These are phyloP conservation scores for Pseudonectria buxi DNA, from an alignment of 2,329 filamentous ascomycete species.

Conservation along the genomic window DNA sequence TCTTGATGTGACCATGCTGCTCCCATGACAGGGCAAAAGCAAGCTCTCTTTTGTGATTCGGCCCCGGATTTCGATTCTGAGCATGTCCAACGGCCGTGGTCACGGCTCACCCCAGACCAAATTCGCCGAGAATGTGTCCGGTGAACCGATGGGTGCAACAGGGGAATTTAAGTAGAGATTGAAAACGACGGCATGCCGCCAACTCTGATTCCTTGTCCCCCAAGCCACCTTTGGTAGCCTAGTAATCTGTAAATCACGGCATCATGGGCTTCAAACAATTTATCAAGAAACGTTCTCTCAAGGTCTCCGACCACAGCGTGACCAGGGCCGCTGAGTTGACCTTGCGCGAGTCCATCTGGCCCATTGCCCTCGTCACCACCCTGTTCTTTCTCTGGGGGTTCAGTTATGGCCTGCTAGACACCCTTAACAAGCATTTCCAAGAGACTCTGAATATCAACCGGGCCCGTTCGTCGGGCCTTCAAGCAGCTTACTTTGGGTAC, in stretches of 20 bases:
- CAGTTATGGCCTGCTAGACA: constrained; percentile 39
- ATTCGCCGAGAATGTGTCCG: background rate
- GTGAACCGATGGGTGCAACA: background rate
- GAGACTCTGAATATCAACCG: constrained; percentile 36
- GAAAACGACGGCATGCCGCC: background rate
- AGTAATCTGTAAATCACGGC: too few species aligned
- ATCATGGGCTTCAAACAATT: constrained; percentile 40
- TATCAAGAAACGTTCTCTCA: constrained; percentile 38
- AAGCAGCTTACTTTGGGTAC: constrained; percentile 51
- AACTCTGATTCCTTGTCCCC: background rate
- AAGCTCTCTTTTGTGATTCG: too few species aligned
- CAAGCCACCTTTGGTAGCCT: background rate
- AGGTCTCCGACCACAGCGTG: constrained; percentile 33
- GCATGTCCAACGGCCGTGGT: too few species aligned
- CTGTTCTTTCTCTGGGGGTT: constrained; percentile 44
- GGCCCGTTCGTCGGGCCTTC: constrained; percentile 40
- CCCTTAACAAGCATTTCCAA: constrained; percentile 46
- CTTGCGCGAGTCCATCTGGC: constrained; percentile 58
- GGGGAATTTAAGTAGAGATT: background rate
- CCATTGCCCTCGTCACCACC: constrained; percentile 49
- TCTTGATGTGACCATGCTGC: too few species aligned
- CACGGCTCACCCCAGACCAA: background rate
- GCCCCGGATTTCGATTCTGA: too few species aligned
- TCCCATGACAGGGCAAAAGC: too few species aligned
- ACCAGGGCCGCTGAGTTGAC: constrained; percentile 51